These are phyloP conservation scores for Penicillium sp. DNA, from an alignment of 2,329 filamentous ascomycete species.

Conservation along the genomic window DNA sequence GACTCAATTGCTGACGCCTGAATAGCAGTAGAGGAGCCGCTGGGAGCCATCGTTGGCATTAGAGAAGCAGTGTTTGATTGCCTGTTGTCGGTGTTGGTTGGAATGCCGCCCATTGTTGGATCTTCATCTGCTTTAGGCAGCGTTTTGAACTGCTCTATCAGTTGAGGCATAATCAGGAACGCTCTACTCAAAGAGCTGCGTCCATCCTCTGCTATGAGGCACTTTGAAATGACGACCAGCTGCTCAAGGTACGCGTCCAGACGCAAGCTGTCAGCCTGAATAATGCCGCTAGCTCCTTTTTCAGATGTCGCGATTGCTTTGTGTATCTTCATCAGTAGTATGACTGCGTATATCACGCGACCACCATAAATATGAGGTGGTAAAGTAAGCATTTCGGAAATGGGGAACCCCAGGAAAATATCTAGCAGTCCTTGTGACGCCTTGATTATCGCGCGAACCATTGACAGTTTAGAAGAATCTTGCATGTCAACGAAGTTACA, in stretches of 20 bases:
- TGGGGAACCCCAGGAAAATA: slow-evolving; percentile 5
- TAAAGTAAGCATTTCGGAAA: slow-evolving; percentile 11
- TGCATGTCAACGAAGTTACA: neutral
- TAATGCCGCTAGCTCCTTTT: neutral
- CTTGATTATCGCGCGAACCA: neutral
- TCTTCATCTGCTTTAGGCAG: neutral
- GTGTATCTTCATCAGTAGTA: slow-evolving; percentile 9
- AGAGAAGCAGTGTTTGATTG: neutral
- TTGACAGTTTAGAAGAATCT: neutral
- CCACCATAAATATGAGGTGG: slow-evolving; percentile 14
- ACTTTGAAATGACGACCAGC: neutral
- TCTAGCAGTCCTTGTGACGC: slow-evolving; percentile 3
- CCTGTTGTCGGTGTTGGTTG: neutral
- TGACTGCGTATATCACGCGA: slow-evolving; percentile 12
- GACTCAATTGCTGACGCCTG: neutral
- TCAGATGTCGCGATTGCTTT: slow-evolving; percentile 1
- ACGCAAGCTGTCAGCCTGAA: neutral
- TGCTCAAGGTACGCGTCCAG: neutral
- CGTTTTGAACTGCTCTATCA: neutral
- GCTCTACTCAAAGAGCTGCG: neutral
- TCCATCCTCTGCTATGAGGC: neutral
- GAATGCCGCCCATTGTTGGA: neutral
- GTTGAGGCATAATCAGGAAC: neutral
- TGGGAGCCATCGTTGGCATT: neutral
- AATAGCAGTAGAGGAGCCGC: neutral